A percentile compares a stretch with the other conserved stretches of the same genome.
phyloP scores from a whole-genome alignment of 345 rosid genomes.

The Gossypium turneri region DNA sequence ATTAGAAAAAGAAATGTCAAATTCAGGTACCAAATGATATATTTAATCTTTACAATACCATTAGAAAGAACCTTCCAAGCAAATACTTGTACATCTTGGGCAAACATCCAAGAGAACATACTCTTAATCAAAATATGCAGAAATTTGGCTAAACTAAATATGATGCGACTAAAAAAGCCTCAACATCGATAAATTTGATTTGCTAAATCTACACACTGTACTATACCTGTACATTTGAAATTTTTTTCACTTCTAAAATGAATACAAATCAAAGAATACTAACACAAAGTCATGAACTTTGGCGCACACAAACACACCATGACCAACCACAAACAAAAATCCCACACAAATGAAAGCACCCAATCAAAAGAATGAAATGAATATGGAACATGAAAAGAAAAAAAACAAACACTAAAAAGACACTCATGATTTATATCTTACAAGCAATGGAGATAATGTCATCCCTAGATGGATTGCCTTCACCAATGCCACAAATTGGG shows the following conservation, averaged over 20 bases:
- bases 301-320: neutral
- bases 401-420: neutral
- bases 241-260: neutral
- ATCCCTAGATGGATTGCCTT: slow-evolving; percentile 62
- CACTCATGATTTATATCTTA: slow-evolving; percentile 38
- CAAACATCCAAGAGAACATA: neutral
- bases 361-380: slow-evolving; percentile 43
- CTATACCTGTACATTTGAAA: neutral
- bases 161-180: neutral
- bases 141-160: neutral
- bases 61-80: neutral
- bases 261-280: neutral
- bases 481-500: slow-evolving; percentile 59
- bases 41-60: neutral
- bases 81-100: neutral
- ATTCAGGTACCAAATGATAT: too few species aligned
- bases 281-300: neutral
- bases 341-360: slow-evolving; percentile 9
- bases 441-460: slow-evolving; percentile 36
- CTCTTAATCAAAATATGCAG: neutral
- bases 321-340: neutral
- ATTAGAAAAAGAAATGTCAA: too few species aligned
- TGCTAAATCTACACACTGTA: neutral
- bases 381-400: slow-evolving; percentile 15
- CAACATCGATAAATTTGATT: neutral